Conservation (phyloP, 352 stramenopile genomes). For the Phytophthora citricola region DNA sequence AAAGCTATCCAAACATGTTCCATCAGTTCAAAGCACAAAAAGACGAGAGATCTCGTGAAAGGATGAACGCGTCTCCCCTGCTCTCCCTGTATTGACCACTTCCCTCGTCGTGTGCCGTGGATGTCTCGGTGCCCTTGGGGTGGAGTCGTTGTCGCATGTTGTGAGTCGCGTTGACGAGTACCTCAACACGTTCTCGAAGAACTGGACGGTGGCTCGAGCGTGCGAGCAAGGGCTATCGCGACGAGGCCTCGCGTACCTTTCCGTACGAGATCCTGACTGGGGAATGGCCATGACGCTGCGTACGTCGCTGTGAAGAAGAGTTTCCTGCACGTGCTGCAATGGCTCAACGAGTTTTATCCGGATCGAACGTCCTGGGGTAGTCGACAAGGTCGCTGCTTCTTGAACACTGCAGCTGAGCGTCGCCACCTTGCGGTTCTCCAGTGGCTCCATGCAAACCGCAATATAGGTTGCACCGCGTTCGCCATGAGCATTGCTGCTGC, state of each 20-base stretch:
- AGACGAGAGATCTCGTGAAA: neutral
- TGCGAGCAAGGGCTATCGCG: conserved; percentile 13
- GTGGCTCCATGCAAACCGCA: conserved; percentile 23
- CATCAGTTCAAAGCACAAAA: neutral
- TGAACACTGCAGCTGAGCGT: conserved; percentile 18
- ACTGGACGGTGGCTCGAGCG: conserved; percentile 15
- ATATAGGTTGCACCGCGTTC: conserved; percentile 16
- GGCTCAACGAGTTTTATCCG: conserved; percentile 23
- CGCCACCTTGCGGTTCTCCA: conserved; percentile 14
- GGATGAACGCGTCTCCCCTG: conserved; percentile 3
- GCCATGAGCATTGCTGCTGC: conserved; percentile 18
- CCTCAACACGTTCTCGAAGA: conserved; percentile 15
- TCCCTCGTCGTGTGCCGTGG: conserved; percentile 16
- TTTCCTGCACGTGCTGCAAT: conserved; percentile 23
- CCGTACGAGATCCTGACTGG: conserved; percentile 21
- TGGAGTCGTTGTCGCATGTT: conserved; percentile 24
- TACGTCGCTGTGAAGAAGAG: conserved; percentile 21
- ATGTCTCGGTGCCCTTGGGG: conserved; percentile 5
- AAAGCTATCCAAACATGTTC: neutral
- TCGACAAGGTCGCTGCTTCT: conserved; percentile 11
- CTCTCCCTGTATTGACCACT: conserved; percentile 7
- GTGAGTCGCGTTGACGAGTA: conserved; percentile 14
- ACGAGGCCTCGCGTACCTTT: conserved; percentile 18
- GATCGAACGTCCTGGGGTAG: conserved; percentile 20
- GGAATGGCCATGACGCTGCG: conserved; percentile 6